Evolutionary conservation across 495 filamentous ascomycete genomes (phyloP).

Genomic region (Polyplosphaeria fusca): DNA sequence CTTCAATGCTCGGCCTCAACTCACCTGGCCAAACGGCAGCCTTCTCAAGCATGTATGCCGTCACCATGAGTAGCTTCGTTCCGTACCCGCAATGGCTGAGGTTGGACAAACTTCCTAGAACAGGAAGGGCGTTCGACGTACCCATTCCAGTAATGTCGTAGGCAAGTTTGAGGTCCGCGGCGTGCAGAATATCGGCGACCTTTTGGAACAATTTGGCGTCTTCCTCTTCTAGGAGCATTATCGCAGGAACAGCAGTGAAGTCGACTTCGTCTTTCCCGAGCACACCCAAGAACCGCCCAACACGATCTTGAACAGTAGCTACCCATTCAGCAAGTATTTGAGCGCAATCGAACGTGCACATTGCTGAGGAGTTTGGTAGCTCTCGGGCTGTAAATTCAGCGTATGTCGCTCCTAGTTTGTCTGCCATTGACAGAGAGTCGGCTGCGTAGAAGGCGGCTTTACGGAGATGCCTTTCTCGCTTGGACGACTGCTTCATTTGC

Average conservation of each 20-base stretch:
- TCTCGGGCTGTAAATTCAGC: slow-evolving; percentile 82
- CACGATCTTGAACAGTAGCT: slow-evolving; percentile 88
- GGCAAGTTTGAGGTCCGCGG: slow-evolving; percentile 73
- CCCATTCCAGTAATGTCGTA: slow-evolving; percentile 48
- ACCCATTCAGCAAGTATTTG: slow-evolving; percentile 97
- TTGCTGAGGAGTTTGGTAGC: slow-evolving; percentile 85
- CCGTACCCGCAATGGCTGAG: slow-evolving; percentile 70
- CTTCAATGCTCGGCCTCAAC: slow-evolving; percentile 36
- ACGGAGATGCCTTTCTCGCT: slow-evolving; percentile 81
- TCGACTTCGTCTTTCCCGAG: slow-evolving; percentile 81
- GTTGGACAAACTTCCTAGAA: slow-evolving; percentile 50
- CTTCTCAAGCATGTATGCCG: slow-evolving; percentile 85
- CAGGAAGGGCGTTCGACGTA: slow-evolving; percentile 51
- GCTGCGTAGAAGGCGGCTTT: slow-evolving; percentile 94
- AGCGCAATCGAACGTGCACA: slow-evolving; percentile 95
- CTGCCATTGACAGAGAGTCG: slow-evolving; percentile 86
- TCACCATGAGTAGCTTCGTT: slow-evolving; percentile 80
- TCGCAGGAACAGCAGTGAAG: slow-evolving; percentile 68
- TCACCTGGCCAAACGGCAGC: slow-evolving; percentile 90
- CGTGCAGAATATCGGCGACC: slow-evolving; percentile 74
- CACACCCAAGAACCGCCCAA: slow-evolving; percentile 82
- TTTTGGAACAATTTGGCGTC: slow-evolving; percentile 84
- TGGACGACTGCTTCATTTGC: slow-evolving; percentile 50
- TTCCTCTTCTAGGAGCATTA: slow-evolving; percentile 89
- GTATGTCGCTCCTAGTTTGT: slow-evolving; percentile 82